Evolutionary conservation across 2,329 filamentous ascomycete species (phyloP), one percentile per base, ranked within the genome.

Genomic region (Neurospora crassa): DNA sequence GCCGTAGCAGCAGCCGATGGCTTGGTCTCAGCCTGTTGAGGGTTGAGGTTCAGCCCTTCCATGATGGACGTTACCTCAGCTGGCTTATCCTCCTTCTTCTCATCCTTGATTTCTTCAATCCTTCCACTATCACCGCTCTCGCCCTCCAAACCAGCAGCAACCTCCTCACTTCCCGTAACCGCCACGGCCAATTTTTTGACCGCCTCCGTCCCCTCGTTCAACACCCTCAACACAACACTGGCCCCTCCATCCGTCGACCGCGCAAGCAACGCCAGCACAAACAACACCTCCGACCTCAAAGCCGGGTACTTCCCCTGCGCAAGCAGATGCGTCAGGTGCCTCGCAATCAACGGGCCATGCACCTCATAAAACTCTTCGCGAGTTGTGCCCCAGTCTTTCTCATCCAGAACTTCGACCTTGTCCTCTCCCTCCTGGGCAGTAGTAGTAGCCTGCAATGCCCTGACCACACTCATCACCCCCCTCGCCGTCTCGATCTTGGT

Each of bases 401-500:
- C 20, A 20, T 68, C 80, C 6, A 80, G 75, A 12, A 83, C 74
- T 5, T 78, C 76, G 7, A 78, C 76, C 20, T 74, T 70, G 12
- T 53, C 47, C 68, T 74, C 77, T 5, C 77, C 76, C 24, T 76
- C 75, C 7, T 85, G 53, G 29, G 2, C 2, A 83, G 29, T 29
- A 83, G 29, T 29, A 82, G 34, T 78, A 63, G 53, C 29, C 16
- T 89, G 87, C 34, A 89, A 79, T 0, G 85, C 83, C 1, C 88
- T 85, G 73, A 87, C 88, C 24, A 89, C 79, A 29, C 83, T 82
- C 5, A 83, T 82, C 14, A 86, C 80, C 24, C 86, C 83, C 6
- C 89, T 85, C 0, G 87, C 84, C 7, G 87, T 86, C 75, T 91
- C 89, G 71, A 88, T 86, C 71, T 86, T 86, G 16, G 87, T 88